Percentiles rank a stretch among this genome's conserved stretches.
Conservation (phyloP, 2,329 filamentous ascomycete genomes). For the Xylaria sp. region DNA sequence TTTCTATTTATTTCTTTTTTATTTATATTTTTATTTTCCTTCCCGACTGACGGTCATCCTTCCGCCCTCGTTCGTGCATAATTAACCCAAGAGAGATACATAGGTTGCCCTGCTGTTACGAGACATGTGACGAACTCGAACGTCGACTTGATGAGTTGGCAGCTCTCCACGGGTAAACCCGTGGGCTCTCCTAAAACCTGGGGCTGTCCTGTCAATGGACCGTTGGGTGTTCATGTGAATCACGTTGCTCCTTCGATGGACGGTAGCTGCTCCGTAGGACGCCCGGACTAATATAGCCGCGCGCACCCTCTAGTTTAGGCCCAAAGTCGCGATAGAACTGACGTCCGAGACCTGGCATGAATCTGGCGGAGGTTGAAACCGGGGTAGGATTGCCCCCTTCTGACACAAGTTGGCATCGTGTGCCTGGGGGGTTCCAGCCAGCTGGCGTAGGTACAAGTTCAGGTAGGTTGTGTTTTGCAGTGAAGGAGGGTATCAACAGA, state of each 20-base stretch:
- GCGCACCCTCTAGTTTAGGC: slow-evolving; percentile 5
- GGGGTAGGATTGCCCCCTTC: slow-evolving; percentile 15
- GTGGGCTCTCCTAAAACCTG: slow-evolving; percentile 8
- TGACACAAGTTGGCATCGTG: slow-evolving; percentile 17
- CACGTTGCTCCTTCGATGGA: slow-evolving; percentile 10
- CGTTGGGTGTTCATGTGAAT: slow-evolving; percentile 18
- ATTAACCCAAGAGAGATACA: background rate
- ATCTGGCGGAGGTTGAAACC: slow-evolving; percentile 7
- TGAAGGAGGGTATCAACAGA: background rate
- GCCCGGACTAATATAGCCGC: slow-evolving; percentile 7
- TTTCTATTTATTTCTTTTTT: background rate
- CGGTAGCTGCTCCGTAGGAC: slow-evolving; percentile 1
- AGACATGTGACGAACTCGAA: slow-evolving; percentile 21
- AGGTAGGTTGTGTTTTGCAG: background rate
- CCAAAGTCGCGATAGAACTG: slow-evolving; percentile 8
- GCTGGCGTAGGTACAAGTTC: slow-evolving; percentile 14
- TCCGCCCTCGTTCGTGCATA: slow-evolving; percentile 4
- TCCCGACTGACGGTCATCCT: background rate
- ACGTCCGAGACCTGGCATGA: slow-evolving; percentile 7
- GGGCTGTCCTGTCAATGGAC: slow-evolving; percentile 5
- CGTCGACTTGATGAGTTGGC: slow-evolving; percentile 22
- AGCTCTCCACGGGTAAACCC: slow-evolving; percentile 16
- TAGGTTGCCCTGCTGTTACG: slow-evolving; percentile 13
- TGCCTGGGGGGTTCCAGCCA: slow-evolving; percentile 18
- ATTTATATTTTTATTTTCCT: too few relatives aligned